Conservation (phyloP, 495 filamentous ascomycete species). For the Aspergillus sclerotioniger region DNA sequence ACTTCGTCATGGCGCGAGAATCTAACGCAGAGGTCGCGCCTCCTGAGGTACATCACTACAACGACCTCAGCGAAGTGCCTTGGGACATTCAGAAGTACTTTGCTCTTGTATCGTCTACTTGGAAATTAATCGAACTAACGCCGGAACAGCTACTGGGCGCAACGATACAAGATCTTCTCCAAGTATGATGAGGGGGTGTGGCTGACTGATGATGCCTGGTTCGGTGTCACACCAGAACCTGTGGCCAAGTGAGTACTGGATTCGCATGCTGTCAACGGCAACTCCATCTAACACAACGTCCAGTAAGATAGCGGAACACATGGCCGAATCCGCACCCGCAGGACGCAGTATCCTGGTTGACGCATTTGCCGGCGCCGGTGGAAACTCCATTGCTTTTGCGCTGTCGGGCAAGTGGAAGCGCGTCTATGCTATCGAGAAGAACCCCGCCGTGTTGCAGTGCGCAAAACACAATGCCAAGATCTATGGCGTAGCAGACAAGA, state of each 20-base stretch:
- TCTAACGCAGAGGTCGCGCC: constrained; percentile 34
- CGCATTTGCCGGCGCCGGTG: constrained; percentile 86
- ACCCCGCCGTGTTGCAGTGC: constrained; percentile 73
- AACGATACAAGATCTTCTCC: constrained; percentile 80
- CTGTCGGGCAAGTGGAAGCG: constrained; percentile 69
- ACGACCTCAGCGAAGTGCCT: constrained; percentile 57
- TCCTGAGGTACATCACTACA: constrained; percentile 61
- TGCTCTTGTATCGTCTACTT: background rate
- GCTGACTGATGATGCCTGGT: constrained; percentile 93
- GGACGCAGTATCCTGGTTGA: constrained; percentile 68
- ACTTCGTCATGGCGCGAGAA: constrained; percentile 30
- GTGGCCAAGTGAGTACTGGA: constrained; percentile 65
- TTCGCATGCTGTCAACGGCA: background rate
- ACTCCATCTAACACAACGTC: background rate
- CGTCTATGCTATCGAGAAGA: constrained; percentile 84
- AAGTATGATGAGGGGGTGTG: constrained; percentile 80
- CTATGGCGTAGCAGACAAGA: constrained; percentile 76
- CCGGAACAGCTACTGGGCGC: constrained; percentile 73
- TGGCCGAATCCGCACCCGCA: constrained; percentile 52
- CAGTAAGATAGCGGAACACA: constrained; percentile 77
- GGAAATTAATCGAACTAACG: background rate
- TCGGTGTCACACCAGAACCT: constrained; percentile 89
- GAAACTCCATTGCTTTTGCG: constrained; percentile 94
- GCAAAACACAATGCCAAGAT: constrained; percentile 89
- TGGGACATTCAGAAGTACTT: constrained; percentile 74